phyloP scores from a whole-genome alignment of 1,284 basidiomycete genomes.

The Chalciporus sp. region DNA sequence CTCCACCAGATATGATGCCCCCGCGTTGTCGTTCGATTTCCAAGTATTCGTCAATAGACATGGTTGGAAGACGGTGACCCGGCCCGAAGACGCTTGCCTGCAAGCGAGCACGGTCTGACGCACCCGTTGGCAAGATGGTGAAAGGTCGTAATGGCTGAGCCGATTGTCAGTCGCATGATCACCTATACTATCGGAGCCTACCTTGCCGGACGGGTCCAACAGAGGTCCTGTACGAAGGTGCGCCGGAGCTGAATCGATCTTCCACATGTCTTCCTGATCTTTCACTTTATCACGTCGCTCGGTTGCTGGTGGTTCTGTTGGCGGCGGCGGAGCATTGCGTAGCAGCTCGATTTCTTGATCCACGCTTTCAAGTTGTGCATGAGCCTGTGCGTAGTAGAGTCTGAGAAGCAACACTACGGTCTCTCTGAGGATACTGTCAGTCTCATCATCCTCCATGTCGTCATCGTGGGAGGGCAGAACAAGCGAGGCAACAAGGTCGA shows the following conservation, averaged over 20 bases:
- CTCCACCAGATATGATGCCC: conserved; percentile 86
- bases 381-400: conserved; percentile 72
- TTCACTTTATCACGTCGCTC: conserved; percentile 40
- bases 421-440: conserved; percentile 67
- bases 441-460: conserved; percentile 60
- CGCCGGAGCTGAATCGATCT: conserved; percentile 59
- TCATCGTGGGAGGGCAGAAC: conserved; percentile 51
- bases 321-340: conserved; percentile 48
- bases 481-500: conserved; percentile 64
- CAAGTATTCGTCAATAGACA: conserved; percentile 96
- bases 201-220: conserved; percentile 76
- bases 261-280: conserved; percentile 70
- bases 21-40: conserved; percentile 84
- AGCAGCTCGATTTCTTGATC: conserved; percentile 79
- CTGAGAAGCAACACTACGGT: conserved; percentile 72
- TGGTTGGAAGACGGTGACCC: conserved; percentile 88
- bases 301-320: conserved; percentile 36
- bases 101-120: conserved; percentile 68
- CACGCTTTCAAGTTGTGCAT: conserved; percentile 68
- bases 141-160: conserved; percentile 81
- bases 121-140: conserved; percentile 81
- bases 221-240: conserved; percentile 64
- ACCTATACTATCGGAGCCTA: conserved; percentile 30
- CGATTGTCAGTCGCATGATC: conserved; percentile 6
- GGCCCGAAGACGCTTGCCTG: conserved; percentile 85